Conservation (phyloP, 225 moss, liverwort and hornwort species). For the Climacium dendroides region DNA sequence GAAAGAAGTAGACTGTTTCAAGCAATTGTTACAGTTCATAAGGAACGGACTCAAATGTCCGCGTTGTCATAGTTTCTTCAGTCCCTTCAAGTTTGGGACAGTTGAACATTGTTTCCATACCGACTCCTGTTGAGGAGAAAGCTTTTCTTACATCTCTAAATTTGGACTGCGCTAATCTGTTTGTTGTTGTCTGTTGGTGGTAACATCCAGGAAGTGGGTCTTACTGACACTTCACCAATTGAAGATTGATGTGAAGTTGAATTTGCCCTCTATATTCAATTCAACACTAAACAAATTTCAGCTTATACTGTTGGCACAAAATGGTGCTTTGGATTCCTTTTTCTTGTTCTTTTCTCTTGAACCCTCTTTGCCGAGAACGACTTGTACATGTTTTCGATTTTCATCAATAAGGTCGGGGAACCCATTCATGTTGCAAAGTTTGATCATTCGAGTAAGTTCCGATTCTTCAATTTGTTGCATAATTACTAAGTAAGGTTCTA, state of each 20-base stretch:
- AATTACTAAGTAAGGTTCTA: neutral
- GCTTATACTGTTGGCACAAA: neutral
- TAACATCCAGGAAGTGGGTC: neutral
- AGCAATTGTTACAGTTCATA: neutral
- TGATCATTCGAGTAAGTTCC: neutral
- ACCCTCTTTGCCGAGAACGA: neutral
- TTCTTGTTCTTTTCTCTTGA: neutral
- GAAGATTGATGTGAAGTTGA: neutral
- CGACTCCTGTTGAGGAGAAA: neutral
- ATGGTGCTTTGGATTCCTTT: neutral
- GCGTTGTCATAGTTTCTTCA: neutral
- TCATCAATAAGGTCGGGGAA: neutral
- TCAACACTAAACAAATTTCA: neutral
- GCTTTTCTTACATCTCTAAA: neutral
- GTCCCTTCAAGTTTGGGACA: neutral
- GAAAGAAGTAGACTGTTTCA: neutral
- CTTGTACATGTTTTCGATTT: neutral
- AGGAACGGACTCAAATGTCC: neutral
- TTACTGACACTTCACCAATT: neutral
- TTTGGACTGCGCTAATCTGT: neutral
- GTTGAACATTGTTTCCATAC: neutral
- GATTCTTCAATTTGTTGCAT: neutral
- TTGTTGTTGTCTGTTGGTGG: neutral
- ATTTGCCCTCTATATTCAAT: neutral
- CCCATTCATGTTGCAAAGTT: neutral